A percentile compares a stretch with the other conserved stretches of the same genome.
phyloP scores from a whole-genome alignment of 371 early-diverging fungal species.

The Rhizopus arrhizus region DNA sequence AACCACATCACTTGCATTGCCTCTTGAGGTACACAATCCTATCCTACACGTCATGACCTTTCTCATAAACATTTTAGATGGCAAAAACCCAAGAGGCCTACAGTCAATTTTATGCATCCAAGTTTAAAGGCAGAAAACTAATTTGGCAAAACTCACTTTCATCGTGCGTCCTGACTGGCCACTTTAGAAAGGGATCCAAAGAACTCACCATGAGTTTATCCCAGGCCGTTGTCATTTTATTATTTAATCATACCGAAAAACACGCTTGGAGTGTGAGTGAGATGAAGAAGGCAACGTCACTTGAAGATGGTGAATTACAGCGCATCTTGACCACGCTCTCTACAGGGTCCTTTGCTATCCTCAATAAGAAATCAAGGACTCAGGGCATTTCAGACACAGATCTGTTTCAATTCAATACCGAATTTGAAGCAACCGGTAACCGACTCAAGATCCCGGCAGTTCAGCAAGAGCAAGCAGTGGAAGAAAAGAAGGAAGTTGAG shows the following conservation, averaged over 20 bases:
- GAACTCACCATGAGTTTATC: conserved; percentile 75
- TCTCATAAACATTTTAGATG: conserved; percentile 50
- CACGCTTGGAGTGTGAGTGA: background rate
- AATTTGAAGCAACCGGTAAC: conserved; percentile 63
- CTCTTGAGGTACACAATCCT: conserved; percentile 59
- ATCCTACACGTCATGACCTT: background rate
- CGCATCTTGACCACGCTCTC: background rate
- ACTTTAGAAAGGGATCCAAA: conserved; percentile 60
- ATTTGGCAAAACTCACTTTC: conserved; percentile 87
- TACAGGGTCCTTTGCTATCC: background rate
- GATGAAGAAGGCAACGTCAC: background rate
- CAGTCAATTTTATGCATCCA: conserved; percentile 71
- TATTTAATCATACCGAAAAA: conserved; percentile 64
- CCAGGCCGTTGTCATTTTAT: conserved; percentile 74
- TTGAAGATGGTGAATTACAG: background rate
- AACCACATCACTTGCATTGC: conserved; percentile 64
- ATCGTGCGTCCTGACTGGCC: conserved; percentile 68
- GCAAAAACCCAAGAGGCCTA: conserved; percentile 65
- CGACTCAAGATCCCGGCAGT: conserved; percentile 83
- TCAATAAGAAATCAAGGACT: background rate
- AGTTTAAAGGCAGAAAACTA: conserved; percentile 78
- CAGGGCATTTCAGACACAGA: background rate
- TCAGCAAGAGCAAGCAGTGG: conserved; percentile 74
- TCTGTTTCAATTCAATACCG: conserved; percentile 64
- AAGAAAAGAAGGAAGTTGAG: conserved; percentile 73